A percentile compares a stretch with the other conserved stretches of the same genome.
phyloP scores from a whole-genome alignment of 2,329 filamentous ascomycete species.

The Macrophomina phaseolina region DNA sequence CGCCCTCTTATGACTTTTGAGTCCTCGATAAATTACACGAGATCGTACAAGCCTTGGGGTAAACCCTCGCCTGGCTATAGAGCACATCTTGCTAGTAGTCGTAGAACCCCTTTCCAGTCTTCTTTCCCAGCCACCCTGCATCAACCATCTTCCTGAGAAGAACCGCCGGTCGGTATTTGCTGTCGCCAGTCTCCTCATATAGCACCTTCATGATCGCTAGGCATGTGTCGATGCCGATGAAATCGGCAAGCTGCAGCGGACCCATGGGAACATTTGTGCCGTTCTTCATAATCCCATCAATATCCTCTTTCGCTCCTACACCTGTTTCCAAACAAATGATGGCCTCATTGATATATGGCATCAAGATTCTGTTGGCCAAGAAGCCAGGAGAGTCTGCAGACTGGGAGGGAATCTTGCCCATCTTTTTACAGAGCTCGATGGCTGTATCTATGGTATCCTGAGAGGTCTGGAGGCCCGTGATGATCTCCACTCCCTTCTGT shows the following conservation, averaged over 20 bases:
- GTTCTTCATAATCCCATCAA: slow-evolving; percentile 99
- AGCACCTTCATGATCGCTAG: slow-evolving; percentile 96
- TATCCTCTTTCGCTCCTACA: slow-evolving; percentile 85
- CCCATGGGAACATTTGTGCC: slow-evolving; percentile 99
- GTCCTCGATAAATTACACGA: no score
- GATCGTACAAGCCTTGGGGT: not conserved
- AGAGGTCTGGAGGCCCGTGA: slow-evolving; percentile 90
- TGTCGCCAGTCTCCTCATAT: slow-evolving; percentile 89
- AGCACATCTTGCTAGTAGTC: slow-evolving; percentile 65
- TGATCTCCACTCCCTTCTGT: slow-evolving; percentile 98
- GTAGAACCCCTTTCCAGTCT: slow-evolving; percentile 95
- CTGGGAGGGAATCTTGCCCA: slow-evolving; percentile 90
- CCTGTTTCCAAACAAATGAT: slow-evolving; percentile 95
- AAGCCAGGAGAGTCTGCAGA: slow-evolving; percentile 93
- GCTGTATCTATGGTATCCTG: slow-evolving; percentile 80
- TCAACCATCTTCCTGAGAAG: slow-evolving; percentile 94
- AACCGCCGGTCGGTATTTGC: slow-evolving; percentile 91
- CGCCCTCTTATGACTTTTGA: no score
- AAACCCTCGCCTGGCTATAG: not conserved
- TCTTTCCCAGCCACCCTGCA: slow-evolving; percentile 97
- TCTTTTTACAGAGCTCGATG: slow-evolving; percentile 82
- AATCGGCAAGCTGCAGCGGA: slow-evolving; percentile 89
- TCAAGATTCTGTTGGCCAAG: slow-evolving; percentile 93
- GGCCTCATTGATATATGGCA: slow-evolving; percentile 99
- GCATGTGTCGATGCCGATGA: slow-evolving; percentile 96